Percentiles rank a stretch among this genome's conserved stretches.
Evolutionary conservation across 495 filamentous ascomycete genomes (phyloP).

Genomic region (Margaritispora aquatica): DNA sequence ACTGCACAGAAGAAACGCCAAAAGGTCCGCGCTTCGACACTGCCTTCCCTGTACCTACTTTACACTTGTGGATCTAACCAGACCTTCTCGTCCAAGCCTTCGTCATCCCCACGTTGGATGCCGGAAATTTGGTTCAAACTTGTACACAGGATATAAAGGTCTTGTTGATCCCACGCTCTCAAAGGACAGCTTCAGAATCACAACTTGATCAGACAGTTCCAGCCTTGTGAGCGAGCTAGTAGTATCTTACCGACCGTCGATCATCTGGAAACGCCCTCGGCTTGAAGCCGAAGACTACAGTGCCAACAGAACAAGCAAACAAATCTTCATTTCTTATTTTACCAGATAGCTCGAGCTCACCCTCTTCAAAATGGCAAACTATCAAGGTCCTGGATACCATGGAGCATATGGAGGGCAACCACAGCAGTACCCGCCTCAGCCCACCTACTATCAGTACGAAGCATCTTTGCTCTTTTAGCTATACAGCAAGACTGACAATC

Average conservation of each 20-base stretch:
- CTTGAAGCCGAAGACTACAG: too few relatives aligned
- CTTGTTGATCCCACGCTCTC: slow-evolving; percentile 8
- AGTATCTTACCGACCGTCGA: not conserved
- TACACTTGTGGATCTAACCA: not conserved
- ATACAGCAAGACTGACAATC: slow-evolving; percentile 13
- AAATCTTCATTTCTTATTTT: slow-evolving; percentile 4
- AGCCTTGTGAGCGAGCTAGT: slow-evolving; percentile 3
- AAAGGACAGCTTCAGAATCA: slow-evolving; percentile 8
- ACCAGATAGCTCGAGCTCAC: not conserved
- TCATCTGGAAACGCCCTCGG: slow-evolving; percentile 11
- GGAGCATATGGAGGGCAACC: slow-evolving; percentile 25
- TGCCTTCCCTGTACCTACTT: slow-evolving; percentile 4
- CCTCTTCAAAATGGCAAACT: slow-evolving; percentile 26
- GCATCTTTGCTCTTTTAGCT: slow-evolving; percentile 11
- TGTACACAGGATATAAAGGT: slow-evolving; percentile 14
- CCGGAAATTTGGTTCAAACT: slow-evolving; percentile 1
- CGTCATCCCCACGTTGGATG: slow-evolving; percentile 14
- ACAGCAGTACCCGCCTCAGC: slow-evolving; percentile 28
- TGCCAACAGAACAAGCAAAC: slow-evolving; percentile 2
- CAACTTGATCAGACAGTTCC: slow-evolving; percentile 6
- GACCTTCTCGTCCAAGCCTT: slow-evolving; percentile 2
- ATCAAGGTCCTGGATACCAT: slow-evolving; percentile 30
- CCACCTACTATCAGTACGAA: slow-evolving; percentile 28
- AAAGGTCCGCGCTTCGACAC: not conserved
- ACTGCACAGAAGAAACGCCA: not conserved